Percentiles rank a stretch among this genome's conserved stretches.
phyloP scores from a whole-genome alignment of 2,329 filamentous ascomycete genomes.

The Mycosphaerelloides madeirae region DNA sequence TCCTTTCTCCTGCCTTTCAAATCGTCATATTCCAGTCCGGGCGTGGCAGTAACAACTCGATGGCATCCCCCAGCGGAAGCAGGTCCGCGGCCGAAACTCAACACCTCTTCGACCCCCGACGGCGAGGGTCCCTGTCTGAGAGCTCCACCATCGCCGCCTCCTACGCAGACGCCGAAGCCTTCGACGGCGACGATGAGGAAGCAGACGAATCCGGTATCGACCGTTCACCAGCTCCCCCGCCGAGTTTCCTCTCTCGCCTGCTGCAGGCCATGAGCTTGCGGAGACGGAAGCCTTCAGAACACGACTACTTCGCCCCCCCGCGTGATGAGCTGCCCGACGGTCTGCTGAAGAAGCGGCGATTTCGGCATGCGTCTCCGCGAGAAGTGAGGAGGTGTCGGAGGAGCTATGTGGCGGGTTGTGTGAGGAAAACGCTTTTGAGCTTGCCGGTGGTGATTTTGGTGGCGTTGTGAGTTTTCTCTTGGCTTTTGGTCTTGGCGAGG shows the following conservation, averaged over 20 bases:
- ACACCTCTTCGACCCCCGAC: conserved; percentile 2
- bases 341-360: conserved; percentile 6
- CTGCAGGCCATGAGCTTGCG: background rate
- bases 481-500: background rate
- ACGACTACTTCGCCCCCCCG: conserved; percentile 9
- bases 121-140: background rate
- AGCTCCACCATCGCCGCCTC: conserved; percentile 6
- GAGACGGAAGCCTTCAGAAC: background rate
- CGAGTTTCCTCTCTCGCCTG: background rate
- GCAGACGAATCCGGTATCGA: background rate
- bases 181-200: conserved; percentile 6
- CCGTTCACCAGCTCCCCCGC: background rate
- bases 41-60: background rate
- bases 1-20: too few relatives aligned
- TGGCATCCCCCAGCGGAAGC: conserved; percentile 3
- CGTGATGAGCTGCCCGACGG: conserved; percentile 8
- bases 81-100: conserved; percentile 2
- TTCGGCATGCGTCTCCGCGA: conserved; percentile 5
- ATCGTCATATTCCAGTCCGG: too few relatives aligned
- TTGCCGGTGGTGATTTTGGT: conserved; percentile 13
- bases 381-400: conserved; percentile 13
- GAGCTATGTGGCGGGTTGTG: conserved; percentile 7
- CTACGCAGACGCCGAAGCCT: background rate
- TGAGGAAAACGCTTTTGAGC: conserved; percentile 9
- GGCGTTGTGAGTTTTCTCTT: conserved; percentile 15